Conservation (phyloP, 2,329 filamentous ascomycete genomes). For the Hypoxylon sp. region DNA sequence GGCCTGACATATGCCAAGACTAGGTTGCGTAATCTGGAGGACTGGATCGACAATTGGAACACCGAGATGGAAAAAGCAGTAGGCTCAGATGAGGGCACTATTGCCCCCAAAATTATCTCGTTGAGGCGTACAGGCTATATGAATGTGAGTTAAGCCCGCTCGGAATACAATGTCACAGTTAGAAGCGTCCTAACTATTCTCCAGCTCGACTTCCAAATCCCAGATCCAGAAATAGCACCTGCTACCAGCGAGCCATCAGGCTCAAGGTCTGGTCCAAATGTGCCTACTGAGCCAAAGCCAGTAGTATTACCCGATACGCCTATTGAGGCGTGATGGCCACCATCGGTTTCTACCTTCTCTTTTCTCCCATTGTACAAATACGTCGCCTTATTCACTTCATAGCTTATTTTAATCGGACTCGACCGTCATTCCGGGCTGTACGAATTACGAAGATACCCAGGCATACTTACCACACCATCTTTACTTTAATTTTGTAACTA, state of each 20-base stretch:
- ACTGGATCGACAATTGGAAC: conserved; percentile 92
- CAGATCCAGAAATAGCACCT: conserved; percentile 77
- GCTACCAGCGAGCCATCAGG: conserved; percentile 61
- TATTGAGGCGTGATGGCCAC: conserved; percentile 8
- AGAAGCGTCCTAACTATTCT: conserved; percentile 43
- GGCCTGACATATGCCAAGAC: conserved; percentile 82
- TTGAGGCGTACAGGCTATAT: conserved; percentile 88
- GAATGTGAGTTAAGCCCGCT: conserved; percentile 68
- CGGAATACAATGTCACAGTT: background rate
- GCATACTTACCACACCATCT: conserved; percentile 21
- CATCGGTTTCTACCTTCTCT: background rate
- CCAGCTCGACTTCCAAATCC: conserved; percentile 83
- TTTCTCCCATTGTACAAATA: conserved; percentile 28
- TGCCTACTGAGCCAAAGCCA: conserved; percentile 31
- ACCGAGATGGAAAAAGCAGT: conserved; percentile 70
- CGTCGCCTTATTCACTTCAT: conserved; percentile 30
- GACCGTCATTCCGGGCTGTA: conserved; percentile 41
- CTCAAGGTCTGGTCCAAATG: conserved; percentile 51
- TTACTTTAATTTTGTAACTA: conserved; percentile 30
- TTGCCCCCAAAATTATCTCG: conserved; percentile 79
- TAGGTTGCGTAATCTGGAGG: conserved; percentile 76
- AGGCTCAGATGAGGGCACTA: conserved; percentile 63
- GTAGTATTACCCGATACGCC: conserved; percentile 29
- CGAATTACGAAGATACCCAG: conserved; percentile 50
- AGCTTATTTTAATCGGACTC: conserved; percentile 37